A percentile compares a stretch with the other conserved stretches of the same genome.
Evolutionary conservation across 768 basidiomycete species (phyloP).

Genomic region (Termitomyces sp.): DNA sequence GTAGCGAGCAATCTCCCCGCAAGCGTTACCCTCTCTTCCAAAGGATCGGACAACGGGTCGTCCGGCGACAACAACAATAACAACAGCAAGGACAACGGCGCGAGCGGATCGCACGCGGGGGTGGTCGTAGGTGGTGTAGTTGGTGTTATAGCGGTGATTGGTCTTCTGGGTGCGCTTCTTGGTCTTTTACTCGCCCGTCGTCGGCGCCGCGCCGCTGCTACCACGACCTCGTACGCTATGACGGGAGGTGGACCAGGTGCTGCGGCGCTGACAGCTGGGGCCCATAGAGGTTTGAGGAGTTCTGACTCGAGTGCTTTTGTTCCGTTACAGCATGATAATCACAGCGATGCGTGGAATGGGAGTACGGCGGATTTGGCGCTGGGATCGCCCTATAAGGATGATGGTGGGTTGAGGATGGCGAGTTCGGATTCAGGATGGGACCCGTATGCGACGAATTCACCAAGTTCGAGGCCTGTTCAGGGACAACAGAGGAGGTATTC

Average conservation of each 20-base stretch:
- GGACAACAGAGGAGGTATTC: slow-evolving; percentile 5
- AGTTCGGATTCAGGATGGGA: slow-evolving; percentile 27
- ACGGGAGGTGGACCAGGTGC: slow-evolving; percentile 13
- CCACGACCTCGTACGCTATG: slow-evolving; percentile 24
- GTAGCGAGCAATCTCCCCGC: slow-evolving; percentile 43
- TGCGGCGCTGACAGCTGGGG: slow-evolving; percentile 17
- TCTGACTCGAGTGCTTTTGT: slow-evolving; percentile 71
- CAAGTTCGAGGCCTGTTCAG: not conserved
- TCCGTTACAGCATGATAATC: slow-evolving; percentile 63
- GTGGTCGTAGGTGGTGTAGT: slow-evolving; percentile 48
- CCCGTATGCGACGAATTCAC: slow-evolving; percentile 28
- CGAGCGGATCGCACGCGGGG: slow-evolving; percentile 31
- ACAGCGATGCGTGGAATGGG: slow-evolving; percentile 55
- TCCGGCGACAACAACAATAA: slow-evolving; percentile 9
- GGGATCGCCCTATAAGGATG: slow-evolving; percentile 28
- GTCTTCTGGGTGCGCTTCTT: slow-evolving; percentile 46
- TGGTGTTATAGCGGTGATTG: slow-evolving; percentile 50
- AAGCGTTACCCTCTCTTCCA: slow-evolving; percentile 40
- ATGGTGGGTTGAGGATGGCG: slow-evolving; percentile 24
- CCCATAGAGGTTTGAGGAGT: slow-evolving; percentile 32
- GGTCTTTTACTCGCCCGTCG: slow-evolving; percentile 52
- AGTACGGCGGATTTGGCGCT: slow-evolving; percentile 45
- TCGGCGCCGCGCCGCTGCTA: slow-evolving; percentile 42
- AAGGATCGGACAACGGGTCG: slow-evolving; percentile 30
- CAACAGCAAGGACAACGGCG: slow-evolving; percentile 11